A percentile compares a stretch with the other conserved stretches of the same genome.
phyloP scores from a whole-genome alignment of 495 filamentous ascomycete genomes.

The Aspergillus ellipticus region DNA sequence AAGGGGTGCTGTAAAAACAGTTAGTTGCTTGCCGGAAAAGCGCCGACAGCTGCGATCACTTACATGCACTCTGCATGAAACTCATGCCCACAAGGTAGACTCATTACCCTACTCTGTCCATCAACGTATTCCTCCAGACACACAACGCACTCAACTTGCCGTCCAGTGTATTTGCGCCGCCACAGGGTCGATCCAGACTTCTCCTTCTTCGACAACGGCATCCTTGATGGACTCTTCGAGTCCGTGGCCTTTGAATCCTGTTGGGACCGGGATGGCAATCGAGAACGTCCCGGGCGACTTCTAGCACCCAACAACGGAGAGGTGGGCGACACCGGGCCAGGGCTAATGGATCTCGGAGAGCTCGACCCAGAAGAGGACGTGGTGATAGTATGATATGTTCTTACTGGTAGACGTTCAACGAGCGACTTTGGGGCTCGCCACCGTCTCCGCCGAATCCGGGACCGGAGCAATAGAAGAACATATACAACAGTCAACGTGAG shows the following conservation, averaged over 20 bases:
- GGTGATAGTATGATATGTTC: conserved; percentile 85
- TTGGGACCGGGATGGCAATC: conserved; percentile 59
- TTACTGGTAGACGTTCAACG: conserved; percentile 89
- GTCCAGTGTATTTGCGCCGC: conserved; percentile 79
- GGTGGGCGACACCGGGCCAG: conserved; percentile 58
- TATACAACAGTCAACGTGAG: conserved; percentile 93
- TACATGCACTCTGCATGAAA: conserved; percentile 99
- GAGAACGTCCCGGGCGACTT: conserved; percentile 26
- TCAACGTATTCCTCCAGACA: conserved; percentile 97
- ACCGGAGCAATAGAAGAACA: conserved; percentile 79
- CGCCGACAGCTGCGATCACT: conserved; percentile 41
- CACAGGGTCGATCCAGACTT: conserved; percentile 50
- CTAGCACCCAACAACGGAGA: conserved; percentile 63
- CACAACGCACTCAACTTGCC: conserved; percentile 93
- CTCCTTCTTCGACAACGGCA: conserved; percentile 45
- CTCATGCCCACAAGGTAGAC: conserved; percentile 95
- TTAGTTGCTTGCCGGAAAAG: conserved; percentile 10
- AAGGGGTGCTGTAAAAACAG: conserved; percentile 72
- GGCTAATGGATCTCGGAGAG: conserved; percentile 50
- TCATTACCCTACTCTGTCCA: conserved; percentile 93
- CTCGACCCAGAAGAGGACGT: conserved; percentile 54
- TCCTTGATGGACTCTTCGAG: conserved; percentile 30
- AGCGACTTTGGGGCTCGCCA: conserved; percentile 97
- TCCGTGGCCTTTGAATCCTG: conserved; percentile 56
- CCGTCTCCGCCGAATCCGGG: conserved; percentile 80